Percentiles rank a stretch among this genome's conserved stretches.
Evolutionary conservation across 305 asterid genomes (phyloP).

Genomic region (Fraxinus angustifolia): DNA sequence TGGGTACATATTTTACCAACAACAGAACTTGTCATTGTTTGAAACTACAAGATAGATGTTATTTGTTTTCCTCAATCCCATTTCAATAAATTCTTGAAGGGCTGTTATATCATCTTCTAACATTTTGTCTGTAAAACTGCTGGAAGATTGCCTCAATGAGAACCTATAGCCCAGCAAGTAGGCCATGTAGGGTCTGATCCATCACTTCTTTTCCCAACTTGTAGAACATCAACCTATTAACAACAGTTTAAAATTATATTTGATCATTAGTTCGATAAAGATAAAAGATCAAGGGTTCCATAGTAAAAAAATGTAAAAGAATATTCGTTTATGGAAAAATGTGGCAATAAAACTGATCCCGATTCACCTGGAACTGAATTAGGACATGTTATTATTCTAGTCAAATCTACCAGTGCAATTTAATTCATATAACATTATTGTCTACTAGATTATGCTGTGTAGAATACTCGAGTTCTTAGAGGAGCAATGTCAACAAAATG

Average conservation of each 20-base stretch:
- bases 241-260: not conserved
- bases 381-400: not conserved
- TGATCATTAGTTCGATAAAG: not conserved
- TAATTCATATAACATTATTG: not conserved
- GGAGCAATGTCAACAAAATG: not conserved
- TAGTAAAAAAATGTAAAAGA: too few species aligned
- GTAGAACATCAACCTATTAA: not conserved
- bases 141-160: not conserved
- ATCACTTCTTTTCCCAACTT: not conserved
- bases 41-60: not conserved
- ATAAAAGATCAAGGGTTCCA: not conserved
- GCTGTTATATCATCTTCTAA: not conserved
- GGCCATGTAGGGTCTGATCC: not conserved
- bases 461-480: not conserved
- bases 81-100: not conserved
- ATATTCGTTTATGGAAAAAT: not conserved
- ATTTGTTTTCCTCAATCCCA: not conserved
- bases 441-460: too few species aligned
- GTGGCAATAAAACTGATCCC: not conserved
- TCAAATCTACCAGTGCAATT: not conserved
- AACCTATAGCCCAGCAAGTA: not conserved
- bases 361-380: not conserved
- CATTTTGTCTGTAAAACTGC: not conserved
- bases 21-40: not conserved
- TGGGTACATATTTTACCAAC: not conserved